These are phyloP conservation scores for Linderniella brevidens DNA, from an alignment of 257 asterid species.

Conservation along the genomic window DNA sequence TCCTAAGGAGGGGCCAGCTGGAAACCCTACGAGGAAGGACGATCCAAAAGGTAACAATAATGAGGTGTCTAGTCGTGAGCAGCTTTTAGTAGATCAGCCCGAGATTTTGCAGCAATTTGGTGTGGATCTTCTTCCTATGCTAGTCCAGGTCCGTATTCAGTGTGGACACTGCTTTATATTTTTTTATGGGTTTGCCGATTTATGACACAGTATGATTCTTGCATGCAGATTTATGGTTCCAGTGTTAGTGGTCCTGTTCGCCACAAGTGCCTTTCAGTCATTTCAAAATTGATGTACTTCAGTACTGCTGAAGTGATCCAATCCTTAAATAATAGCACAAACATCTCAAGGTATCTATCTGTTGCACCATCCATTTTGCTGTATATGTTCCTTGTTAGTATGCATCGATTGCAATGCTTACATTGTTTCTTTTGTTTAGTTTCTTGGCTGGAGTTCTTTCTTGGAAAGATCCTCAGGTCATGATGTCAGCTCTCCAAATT, in stretches of 20 bases:
- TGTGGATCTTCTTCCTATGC: slow-evolving; percentile 82
- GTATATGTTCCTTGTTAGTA: slow-evolving; percentile 6
- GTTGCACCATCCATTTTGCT: slow-evolving; percentile 5
- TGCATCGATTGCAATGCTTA: too few species aligned
- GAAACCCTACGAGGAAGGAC: slow-evolving; percentile 23
- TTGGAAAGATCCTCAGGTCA: slow-evolving; percentile 97
- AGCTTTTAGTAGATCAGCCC: slow-evolving; percentile 77
- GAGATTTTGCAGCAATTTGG: slow-evolving; percentile 92
- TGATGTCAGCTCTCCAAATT: slow-evolving; percentile 91
- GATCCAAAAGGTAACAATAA: slow-evolving; percentile 26
- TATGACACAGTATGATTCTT: slow-evolving; percentile 7
- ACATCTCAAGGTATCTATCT: slow-evolving; percentile 61
- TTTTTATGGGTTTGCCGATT: not conserved
- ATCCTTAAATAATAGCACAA: slow-evolving; percentile 50
- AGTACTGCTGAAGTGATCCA: slow-evolving; percentile 78
- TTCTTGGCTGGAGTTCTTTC: slow-evolving; percentile 97
- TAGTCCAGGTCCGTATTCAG: slow-evolving; percentile 50
- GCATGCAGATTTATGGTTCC: slow-evolving; percentile 83
- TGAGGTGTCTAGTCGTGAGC: slow-evolving; percentile 62
- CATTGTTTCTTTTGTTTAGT: slow-evolving; percentile 20
- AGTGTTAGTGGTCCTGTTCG: slow-evolving; percentile 97
- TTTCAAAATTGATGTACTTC: slow-evolving; percentile 93
- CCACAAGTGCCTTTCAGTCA: slow-evolving; percentile 90
- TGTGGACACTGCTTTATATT: slow-evolving; percentile 1
- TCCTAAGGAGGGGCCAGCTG: slow-evolving; percentile 46